Conservation (phyloP, 306 rosid genomes). For the Amphicarpaea edgeworthii region DNA sequence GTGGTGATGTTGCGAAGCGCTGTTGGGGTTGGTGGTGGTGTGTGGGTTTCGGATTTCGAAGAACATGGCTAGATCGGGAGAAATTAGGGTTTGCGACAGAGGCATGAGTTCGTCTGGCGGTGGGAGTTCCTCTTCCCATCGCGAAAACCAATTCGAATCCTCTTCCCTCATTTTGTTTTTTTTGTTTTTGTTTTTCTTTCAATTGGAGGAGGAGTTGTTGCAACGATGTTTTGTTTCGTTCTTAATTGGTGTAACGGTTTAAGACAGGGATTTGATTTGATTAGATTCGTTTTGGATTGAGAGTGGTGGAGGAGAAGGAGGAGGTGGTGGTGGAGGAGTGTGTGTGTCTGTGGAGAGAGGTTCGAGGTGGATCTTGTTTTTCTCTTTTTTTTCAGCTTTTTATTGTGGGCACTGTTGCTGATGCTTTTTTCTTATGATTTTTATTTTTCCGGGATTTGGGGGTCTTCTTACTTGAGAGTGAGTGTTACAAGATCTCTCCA, state of each 20-base stretch:
- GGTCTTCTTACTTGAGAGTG: constrained; percentile 54
- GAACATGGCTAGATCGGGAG: constrained; percentile 93
- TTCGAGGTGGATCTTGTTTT: constrained; percentile 99
- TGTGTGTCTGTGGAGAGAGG: constrained; percentile 60
- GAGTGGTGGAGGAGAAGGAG: constrained; percentile 19
- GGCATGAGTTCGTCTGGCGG: constrained; percentile 87
- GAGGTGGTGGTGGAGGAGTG: background rate
- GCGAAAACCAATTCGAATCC: constrained; percentile 85
- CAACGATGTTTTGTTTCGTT: background rate
- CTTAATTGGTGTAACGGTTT: background rate
- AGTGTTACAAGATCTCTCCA: constrained; percentile 37
- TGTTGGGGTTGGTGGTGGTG: constrained; percentile 44
- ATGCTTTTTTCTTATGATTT: constrained; percentile 44
- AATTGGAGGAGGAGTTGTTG: background rate
- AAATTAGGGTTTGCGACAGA: constrained; percentile 93
- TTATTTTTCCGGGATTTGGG: constrained; percentile 62
- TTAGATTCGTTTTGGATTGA: background rate
- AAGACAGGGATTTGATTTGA: constrained; percentile 37
- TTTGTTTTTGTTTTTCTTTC: too few species aligned
- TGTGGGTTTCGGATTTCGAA: constrained; percentile 77
- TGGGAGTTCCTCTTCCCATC: constrained; percentile 93
- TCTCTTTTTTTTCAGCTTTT: constrained; percentile 63
- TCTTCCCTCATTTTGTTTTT: constrained; percentile 93
- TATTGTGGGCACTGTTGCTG: constrained; percentile 47
- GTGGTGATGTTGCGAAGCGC: constrained; percentile 30